Evolutionary conservation across 305 asterid species (phyloP).

Genomic region (Euphrasia arctica): DNA sequence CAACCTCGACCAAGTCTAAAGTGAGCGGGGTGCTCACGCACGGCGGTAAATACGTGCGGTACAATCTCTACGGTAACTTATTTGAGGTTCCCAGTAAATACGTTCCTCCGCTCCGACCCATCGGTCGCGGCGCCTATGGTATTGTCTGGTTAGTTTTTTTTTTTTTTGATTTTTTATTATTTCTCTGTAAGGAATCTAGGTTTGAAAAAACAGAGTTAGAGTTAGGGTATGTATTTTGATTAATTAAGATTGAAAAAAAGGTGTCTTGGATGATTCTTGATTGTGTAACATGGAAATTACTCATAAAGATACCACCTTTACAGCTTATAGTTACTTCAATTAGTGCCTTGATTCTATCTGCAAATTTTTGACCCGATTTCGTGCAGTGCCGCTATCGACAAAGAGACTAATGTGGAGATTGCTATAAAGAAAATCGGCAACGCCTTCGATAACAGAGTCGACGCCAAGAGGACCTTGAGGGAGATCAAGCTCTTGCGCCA

Average conservation of each 20-base stretch:
- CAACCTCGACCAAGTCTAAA: constrained; percentile 29
- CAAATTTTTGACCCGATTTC: constrained; percentile 10
- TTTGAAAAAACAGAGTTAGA: neutral
- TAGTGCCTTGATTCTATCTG: neutral
- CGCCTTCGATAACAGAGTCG: constrained; percentile 72
- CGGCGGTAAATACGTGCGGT: constrained; percentile 68
- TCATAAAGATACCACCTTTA: no score
- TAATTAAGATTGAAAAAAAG: no score
- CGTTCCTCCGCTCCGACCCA: constrained; percentile 80
- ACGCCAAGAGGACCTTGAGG: constrained; percentile 84
- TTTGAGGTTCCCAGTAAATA: constrained; percentile 70
- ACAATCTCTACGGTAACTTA: constrained; percentile 68
- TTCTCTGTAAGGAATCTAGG: neutral
- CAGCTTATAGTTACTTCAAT: no score
- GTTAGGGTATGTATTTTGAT: no score
- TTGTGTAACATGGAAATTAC: no score
- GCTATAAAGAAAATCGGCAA: constrained; percentile 90
- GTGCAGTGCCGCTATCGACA: constrained; percentile 68
- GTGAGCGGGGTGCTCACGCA: constrained; percentile 52
- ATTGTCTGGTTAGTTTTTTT: constrained; percentile 62
- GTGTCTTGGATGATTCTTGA: no score
- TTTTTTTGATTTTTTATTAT: neutral
- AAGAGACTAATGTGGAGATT: constrained; percentile 68
- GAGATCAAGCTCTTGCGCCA: constrained; percentile 84
- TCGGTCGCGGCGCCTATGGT: constrained; percentile 92